A percentile compares a stretch with the other conserved stretches of the same genome.
Conservation (phyloP, 2,329 filamentous ascomycete species). For the Fusarium begoniae region DNA sequence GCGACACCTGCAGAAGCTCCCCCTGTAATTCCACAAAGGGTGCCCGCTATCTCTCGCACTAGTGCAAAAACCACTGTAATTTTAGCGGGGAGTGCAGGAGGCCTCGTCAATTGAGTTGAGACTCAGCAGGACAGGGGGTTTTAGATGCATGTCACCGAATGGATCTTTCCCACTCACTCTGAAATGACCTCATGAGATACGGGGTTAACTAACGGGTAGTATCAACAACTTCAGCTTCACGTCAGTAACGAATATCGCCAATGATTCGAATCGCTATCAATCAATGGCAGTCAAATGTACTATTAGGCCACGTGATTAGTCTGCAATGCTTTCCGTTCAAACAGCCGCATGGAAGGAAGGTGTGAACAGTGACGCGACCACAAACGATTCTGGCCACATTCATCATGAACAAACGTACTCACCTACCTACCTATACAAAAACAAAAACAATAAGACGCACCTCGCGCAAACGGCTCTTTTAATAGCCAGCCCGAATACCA, state of each 20-base stretch:
- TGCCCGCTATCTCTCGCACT: conserved; percentile 14
- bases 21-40: conserved; percentile 17
- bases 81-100: conserved; percentile 26
- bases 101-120: conserved; percentile 31
- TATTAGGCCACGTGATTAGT: not conserved
- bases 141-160: conserved; percentile 20
- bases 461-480: not conserved
- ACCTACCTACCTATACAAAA: not conserved
- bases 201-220: not conserved
- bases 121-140: conserved; percentile 34
- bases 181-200: conserved; percentile 23
- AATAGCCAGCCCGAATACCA: not conserved
- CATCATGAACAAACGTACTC: not conserved
- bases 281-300: not conserved
- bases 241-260: not conserved
- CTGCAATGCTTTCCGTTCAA: not conserved
- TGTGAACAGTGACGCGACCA: not conserved
- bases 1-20: conserved; percentile 28
- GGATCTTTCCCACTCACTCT: not conserved
- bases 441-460: not conserved
- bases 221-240: not conserved
- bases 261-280: not conserved
- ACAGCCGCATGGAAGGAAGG: not conserved
- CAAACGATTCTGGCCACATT: not conserved
- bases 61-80: conserved; percentile 1